Base-by-base conservation (phyloP, 1,139 yeast genomes). In the Petasospora rhodanensis region DNA sequence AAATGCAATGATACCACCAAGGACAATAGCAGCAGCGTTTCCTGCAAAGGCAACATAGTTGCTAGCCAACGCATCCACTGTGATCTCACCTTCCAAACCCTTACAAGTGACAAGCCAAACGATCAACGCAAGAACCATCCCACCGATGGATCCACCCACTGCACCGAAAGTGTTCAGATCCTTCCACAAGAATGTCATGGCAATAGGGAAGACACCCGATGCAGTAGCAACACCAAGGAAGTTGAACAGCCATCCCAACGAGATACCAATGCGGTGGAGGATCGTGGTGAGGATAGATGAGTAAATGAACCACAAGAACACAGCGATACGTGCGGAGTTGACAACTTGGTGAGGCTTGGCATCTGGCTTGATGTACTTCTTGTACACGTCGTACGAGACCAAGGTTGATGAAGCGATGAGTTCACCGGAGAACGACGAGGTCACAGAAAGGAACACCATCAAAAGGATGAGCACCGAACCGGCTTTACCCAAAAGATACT, bases 341-440 rank as follows among this genome's bases (percentile, higher is more conserved):
- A 68, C 65, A 28, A 70, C 62, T 38, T 56, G 53, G 15, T 56
- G 53, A 13, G 73, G 70, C 8, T 59, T 43, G 2, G 76, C 76
- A 7, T 55, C 42, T 19, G 70, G 69, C 22, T 62, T 62, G 32
- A 66, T 42, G 47, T 70, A 70, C 24, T 64, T 58, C 47, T 66
- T 66, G 56, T 62, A 70, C 27, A 69, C 53, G 47, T 70, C 76
- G 41, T 66, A 67, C 0, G 75, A 64, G 24, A 63, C 42, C 31
- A 70, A 52, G 2, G 76, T 64, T 0, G 74, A 66, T 6, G 68
- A 60, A 5, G 74, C 73, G 40, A 70, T 67, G 28, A 66, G 49
- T 43, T 70, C 75, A 18, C 73, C 68, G 4, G 73, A 64, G 41
- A 64, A 61, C 2, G 76, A 68, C 2, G 75, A 66, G 3, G 75